Percentiles rank a stretch among this genome's conserved stretches.
These are phyloP conservation scores for Neopestalotiopsis clavispora DNA, from an alignment of 2,329 filamentous ascomycete species.

Conservation along the genomic window DNA sequence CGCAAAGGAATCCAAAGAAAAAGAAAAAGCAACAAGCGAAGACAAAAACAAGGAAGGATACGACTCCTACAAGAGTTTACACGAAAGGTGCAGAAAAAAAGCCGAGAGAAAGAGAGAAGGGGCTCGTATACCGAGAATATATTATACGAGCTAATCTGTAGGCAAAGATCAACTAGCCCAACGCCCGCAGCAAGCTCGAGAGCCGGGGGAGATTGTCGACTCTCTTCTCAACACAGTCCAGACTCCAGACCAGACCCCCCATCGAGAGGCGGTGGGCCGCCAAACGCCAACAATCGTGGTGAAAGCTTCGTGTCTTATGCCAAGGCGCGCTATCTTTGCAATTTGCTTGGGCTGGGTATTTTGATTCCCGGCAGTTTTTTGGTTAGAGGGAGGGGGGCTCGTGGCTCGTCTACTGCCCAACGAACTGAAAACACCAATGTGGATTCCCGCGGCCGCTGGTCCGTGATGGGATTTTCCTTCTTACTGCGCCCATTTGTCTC, in stretches of 20 bases:
- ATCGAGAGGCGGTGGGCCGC: neutral
- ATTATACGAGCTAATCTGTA: neutral
- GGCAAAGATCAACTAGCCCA: neutral
- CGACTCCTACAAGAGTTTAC: neutral
- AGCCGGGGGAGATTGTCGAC: neutral
- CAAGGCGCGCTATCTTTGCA: neutral
- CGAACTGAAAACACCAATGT: neutral
- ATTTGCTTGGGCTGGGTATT: neutral
- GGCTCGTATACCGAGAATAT: neutral
- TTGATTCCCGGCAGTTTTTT: neutral
- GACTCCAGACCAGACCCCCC: neutral
- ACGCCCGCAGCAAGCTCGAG: neutral
- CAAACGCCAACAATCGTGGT: neutral
- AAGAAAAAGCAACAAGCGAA: neutral
- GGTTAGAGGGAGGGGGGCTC: neutral
- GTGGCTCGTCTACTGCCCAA: neutral
- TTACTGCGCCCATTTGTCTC: neutral
- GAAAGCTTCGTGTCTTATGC: neutral
- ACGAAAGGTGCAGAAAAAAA: neutral
- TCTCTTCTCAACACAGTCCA: neutral
- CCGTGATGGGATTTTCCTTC: neutral
- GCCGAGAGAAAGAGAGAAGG: neutral
- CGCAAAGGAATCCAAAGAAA: neutral
- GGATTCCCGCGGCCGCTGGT: neutral
- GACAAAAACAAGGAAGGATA: neutral